A percentile compares a stretch with the other conserved stretches of the same genome.
phyloP scores from a whole-genome alignment of 257 asterid genomes.

The Penstemon eatonii region DNA sequence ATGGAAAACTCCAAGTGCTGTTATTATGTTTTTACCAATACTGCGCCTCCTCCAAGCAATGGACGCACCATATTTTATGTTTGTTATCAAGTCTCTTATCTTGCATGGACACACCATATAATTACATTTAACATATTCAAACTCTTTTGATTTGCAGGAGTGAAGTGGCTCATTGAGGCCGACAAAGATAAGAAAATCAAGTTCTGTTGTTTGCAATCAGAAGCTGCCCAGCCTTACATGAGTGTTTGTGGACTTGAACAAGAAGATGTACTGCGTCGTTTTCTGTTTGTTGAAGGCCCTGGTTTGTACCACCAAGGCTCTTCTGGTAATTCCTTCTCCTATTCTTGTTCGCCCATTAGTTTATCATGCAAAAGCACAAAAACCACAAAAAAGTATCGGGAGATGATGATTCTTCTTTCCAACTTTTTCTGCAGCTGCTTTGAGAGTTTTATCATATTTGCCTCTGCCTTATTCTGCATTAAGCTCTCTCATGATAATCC shows the following conservation, averaged over 20 bases:
- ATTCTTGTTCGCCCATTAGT: neutral
- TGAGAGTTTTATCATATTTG: constrained; percentile 70
- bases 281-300: constrained; percentile 83
- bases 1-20: neutral
- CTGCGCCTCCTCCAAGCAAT: neutral
- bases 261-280: constrained; percentile 74
- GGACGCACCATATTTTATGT: neutral
- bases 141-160: constrained; percentile 51
- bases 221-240: constrained; percentile 93
- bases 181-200: constrained; percentile 77
- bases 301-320: constrained; percentile 85
- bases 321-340: constrained; percentile 50
- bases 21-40: neutral
- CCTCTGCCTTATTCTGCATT: constrained; percentile 75
- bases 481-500: constrained; percentile 60
- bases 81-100: constrained; percentile 7
- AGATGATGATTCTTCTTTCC: constrained; percentile 15
- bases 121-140: neutral
- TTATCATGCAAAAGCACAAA: neutral
- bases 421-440: constrained; percentile 63
- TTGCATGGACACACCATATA: neutral
- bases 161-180: constrained; percentile 72
- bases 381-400: neutral
- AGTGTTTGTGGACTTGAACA: constrained; percentile 55
- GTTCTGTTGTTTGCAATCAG: constrained; percentile 88